A percentile compares a stretch with the other conserved stretches of the same genome.
These are phyloP conservation scores for Rhynchospora tenuis DNA, from an alignment of 176 grass and related monocot species.

Conservation along the genomic window DNA sequence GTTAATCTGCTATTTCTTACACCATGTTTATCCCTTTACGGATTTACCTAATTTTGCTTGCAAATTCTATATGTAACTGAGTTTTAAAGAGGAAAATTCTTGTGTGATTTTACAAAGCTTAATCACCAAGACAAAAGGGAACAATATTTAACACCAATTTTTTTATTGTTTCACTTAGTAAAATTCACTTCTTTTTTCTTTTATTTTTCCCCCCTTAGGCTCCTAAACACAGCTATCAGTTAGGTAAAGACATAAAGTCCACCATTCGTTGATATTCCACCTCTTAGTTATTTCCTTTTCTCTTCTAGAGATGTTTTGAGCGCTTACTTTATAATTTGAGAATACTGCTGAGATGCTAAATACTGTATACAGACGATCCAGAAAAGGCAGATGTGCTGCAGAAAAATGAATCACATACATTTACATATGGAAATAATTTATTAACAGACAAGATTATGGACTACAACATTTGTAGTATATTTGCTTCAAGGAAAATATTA, in stretches of 20 bases:
- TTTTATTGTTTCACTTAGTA: neutral
- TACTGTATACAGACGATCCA: no score
- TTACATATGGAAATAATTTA: no score
- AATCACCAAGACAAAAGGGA: neutral
- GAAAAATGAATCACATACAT: no score
- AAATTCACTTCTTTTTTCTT: conserved; percentile 4
- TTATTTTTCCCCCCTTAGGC: conserved; percentile 39
- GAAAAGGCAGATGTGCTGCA: no score
- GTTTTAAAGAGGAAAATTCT: neutral
- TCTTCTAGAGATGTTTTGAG: neutral
- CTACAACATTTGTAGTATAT: no score
- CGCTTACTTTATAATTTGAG: neutral
- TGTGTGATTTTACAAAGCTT: neutral
- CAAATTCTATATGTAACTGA: neutral
- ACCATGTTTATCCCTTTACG: neutral
- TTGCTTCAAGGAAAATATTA: neutral
- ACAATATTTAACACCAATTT: neutral
- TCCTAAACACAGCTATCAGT: conserved; percentile 94
- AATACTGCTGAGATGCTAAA: no score
- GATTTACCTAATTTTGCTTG: neutral
- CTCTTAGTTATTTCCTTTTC: neutral
- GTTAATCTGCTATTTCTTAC: neutral
- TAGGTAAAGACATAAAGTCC: conserved; percentile 59
- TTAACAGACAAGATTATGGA: no score
- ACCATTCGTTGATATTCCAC: conserved; percentile 8